Conservation (phyloP, 768 basidiomycete species). For the Calocybe indica region DNA sequence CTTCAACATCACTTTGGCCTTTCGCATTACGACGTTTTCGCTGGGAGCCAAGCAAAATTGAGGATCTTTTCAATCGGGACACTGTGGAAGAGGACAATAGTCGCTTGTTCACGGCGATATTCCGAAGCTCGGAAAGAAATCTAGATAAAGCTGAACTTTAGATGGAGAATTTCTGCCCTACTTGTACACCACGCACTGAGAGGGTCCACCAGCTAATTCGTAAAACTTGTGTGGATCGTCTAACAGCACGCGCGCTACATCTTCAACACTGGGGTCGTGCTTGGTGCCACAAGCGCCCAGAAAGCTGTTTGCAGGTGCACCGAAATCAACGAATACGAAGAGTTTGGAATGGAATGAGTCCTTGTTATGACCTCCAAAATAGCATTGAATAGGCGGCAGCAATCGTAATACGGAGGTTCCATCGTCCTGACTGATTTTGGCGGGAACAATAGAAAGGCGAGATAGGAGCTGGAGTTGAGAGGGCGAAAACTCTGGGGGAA, state of each 20-base stretch:
- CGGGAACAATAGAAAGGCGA: slow-evolving; percentile 61
- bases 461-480: slow-evolving; percentile 54
- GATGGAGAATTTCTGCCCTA: not conserved
- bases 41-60: slow-evolving; percentile 72
- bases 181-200: slow-evolving; percentile 42
- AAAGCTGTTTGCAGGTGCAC: slow-evolving; percentile 74
- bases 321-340: slow-evolving; percentile 89
- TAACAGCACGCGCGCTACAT: slow-evolving; percentile 67
- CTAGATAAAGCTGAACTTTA: slow-evolving; percentile 29
- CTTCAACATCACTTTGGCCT: slow-evolving; percentile 24
- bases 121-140: slow-evolving; percentile 76
- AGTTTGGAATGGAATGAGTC: slow-evolving; percentile 71
- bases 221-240: slow-evolving; percentile 69
- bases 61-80: slow-evolving; percentile 58
- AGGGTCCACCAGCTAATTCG: slow-evolving; percentile 59
- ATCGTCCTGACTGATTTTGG: slow-evolving; percentile 24
- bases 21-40: slow-evolving; percentile 37
- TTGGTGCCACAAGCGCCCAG: slow-evolving; percentile 83
- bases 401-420: slow-evolving; percentile 29
- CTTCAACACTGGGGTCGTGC: slow-evolving; percentile 81
- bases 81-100: slow-evolving; percentile 47
- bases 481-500: slow-evolving; percentile 47
- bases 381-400: slow-evolving; percentile 64
- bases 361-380: slow-evolving; percentile 47
- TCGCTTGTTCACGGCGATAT: slow-evolving; percentile 75